Conservation (phyloP, 345 rosid species). For the Microcos paniculata region DNA sequence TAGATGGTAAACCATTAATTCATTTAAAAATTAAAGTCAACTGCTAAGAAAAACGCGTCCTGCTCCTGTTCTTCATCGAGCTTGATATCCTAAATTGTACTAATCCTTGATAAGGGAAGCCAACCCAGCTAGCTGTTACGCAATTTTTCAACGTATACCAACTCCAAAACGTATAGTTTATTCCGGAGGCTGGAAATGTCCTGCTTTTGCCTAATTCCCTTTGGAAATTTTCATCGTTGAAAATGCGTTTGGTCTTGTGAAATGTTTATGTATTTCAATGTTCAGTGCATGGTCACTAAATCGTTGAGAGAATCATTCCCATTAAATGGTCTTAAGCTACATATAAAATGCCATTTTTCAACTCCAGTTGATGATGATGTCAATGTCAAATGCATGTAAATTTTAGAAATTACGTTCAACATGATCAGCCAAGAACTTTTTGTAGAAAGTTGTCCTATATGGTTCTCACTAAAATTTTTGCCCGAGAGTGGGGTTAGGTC, state of each 20-base stretch:
- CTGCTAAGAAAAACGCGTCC: conserved; percentile 7
- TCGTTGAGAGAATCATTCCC: too few species aligned
- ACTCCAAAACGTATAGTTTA: background rate
- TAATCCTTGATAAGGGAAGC: background rate
- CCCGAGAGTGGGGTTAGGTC: background rate
- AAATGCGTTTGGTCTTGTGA: background rate
- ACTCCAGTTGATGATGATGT: background rate
- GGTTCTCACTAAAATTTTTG: too few species aligned
- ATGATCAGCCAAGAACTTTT: background rate
- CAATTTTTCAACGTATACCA: background rate
- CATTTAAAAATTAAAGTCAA: conserved; percentile 1
- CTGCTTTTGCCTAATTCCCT: background rate
- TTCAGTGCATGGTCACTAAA: too few species aligned
- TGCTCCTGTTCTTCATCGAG: background rate
- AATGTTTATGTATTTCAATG: background rate
- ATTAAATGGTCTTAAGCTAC: background rate
- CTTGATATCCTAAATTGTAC: background rate
- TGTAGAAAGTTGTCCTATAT: background rate
- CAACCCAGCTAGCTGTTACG: background rate
- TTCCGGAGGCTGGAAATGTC: background rate
- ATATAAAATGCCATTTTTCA: too few species aligned
- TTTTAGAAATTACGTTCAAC: background rate
- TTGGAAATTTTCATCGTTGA: background rate
- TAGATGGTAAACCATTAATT: background rate
- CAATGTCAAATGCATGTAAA: background rate